phyloP scores from a whole-genome alignment of 1,284 basidiomycete genomes.

The Cutaneotrichosporon curvatum region DNA sequence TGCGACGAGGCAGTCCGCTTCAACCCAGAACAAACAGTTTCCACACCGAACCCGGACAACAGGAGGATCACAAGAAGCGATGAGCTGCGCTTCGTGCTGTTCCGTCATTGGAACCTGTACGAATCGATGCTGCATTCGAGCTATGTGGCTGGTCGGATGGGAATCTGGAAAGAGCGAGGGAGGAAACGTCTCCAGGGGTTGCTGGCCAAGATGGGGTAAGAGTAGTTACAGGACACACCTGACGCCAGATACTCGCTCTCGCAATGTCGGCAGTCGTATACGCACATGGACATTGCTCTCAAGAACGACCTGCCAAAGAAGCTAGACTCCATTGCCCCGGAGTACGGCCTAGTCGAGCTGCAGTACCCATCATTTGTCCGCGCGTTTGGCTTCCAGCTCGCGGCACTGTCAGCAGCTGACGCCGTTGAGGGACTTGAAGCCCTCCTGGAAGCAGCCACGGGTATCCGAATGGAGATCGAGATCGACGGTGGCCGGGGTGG shows the following conservation, averaged over 20 bases:
- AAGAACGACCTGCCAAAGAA: slow-evolving; percentile 75
- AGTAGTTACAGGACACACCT: not conserved
- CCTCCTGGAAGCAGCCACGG: slow-evolving; percentile 82
- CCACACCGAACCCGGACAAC: slow-evolving; percentile 57
- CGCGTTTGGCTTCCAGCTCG: slow-evolving; percentile 78
- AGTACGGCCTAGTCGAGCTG: slow-evolving; percentile 93
- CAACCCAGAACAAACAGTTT: slow-evolving; percentile 52
- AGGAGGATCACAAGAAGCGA: slow-evolving; percentile 68
- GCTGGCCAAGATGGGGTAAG: slow-evolving; percentile 97
- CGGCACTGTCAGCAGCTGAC: slow-evolving; percentile 84
- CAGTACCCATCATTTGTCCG: slow-evolving; percentile 89
- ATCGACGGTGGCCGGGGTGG: slow-evolving; percentile 72
- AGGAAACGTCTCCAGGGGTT: slow-evolving; percentile 81
- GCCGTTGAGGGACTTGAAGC: slow-evolving; percentile 85
- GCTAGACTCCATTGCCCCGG: slow-evolving; percentile 83
- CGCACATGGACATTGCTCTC: slow-evolving; percentile 94
- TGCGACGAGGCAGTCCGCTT: slow-evolving; percentile 83
- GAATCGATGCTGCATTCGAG: slow-evolving; percentile 96
- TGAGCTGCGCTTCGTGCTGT: slow-evolving; percentile 87
- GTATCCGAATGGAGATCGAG: slow-evolving; percentile 82
- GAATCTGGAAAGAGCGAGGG: slow-evolving; percentile 93
- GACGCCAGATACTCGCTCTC: slow-evolving; percentile 70
- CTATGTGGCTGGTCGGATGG: slow-evolving; percentile 90
- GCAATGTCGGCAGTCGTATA: slow-evolving; percentile 87
- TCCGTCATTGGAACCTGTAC: slow-evolving; percentile 96